These are phyloP conservation scores for Aspergillus brasiliensis DNA, from an alignment of 2,329 filamentous ascomycete genomes.

Conservation along the genomic window DNA sequence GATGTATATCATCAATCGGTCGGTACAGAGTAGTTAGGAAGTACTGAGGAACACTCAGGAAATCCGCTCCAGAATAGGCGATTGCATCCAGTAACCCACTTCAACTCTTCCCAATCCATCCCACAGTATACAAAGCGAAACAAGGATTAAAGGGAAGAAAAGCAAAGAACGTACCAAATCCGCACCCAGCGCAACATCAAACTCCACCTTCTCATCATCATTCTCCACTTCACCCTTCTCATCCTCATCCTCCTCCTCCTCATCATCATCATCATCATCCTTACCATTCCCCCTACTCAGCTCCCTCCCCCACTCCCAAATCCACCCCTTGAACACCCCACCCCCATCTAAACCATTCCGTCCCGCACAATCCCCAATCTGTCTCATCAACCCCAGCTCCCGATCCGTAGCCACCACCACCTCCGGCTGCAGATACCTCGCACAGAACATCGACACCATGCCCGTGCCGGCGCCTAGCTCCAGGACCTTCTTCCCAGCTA, in stretches of 20 bases:
- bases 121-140: neutral
- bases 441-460: conserved; percentile 65
- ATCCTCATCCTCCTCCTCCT: neutral
- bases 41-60: neutral
- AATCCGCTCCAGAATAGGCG: too few relatives aligned
- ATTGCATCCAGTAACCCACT: neutral
- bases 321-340: conserved; percentile 30
- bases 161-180: conserved; percentile 38
- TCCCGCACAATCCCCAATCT: conserved; percentile 40
- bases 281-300: conserved; percentile 19
- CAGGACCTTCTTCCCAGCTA: conserved; percentile 58
- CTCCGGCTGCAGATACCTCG: conserved; percentile 57
- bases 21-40: neutral
- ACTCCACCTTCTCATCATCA: conserved; percentile 11
- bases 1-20: too few relatives aligned
- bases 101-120: too few relatives aligned
- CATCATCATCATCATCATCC: conserved; percentile 9
- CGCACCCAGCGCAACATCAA: conserved; percentile 46
- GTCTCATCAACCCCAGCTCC: conserved; percentile 49
- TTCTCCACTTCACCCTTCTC: too few relatives aligned
- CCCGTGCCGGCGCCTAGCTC: conserved; percentile 70
- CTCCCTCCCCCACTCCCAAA: conserved; percentile 47
- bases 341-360: conserved; percentile 33
- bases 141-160: neutral
- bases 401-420: conserved; percentile 65